Evolutionary conservation across 129 eudicot genomes (phyloP).

Genomic region (Escallonia rubra): DNA sequence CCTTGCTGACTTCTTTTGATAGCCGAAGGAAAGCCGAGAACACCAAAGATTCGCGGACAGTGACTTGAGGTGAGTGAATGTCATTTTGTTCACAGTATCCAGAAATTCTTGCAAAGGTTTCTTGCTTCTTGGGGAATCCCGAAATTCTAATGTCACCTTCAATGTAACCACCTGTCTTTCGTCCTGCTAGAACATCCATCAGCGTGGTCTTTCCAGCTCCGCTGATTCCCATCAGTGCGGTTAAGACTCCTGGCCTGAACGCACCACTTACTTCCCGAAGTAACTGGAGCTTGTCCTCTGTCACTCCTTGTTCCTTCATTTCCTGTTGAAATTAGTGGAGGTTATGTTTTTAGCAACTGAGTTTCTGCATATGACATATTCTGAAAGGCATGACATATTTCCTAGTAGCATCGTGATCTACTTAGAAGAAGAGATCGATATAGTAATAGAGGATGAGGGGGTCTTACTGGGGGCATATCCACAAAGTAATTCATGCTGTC

Average conservation of each 20-base stretch:
- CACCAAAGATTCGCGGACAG: constrained; percentile 70
- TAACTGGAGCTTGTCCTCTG: constrained; percentile 63
- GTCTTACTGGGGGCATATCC: constrained; percentile 85
- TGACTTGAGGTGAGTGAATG: constrained; percentile 83
- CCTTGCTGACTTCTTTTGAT: constrained; percentile 67
- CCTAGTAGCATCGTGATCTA: too few species aligned
- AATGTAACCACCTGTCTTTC: constrained; percentile 86
- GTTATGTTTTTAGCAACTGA: background rate
- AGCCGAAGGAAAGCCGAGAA: constrained; percentile 91
- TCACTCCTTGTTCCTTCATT: constrained; percentile 68
- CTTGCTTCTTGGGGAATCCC: constrained; percentile 86
- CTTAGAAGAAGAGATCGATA: too few species aligned
- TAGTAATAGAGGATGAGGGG: background rate
- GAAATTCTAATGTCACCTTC: constrained; percentile 89
- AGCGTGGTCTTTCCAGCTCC: constrained; percentile 97
- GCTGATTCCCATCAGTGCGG: constrained; percentile 95
- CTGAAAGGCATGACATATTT: background rate
- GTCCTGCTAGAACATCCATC: constrained; percentile 89
- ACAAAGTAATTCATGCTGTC: constrained; percentile 74
- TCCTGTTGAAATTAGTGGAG: constrained; percentile 38
- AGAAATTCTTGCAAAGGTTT: constrained; percentile 85
- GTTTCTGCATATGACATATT: background rate
- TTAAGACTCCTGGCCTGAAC: constrained; percentile 87
- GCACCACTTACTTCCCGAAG: constrained; percentile 75
- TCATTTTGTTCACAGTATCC: constrained; percentile 98